Base-by-base conservation (phyloP, 2,329 filamentous ascomycete species). In the Fusarium burgessii region DNA sequence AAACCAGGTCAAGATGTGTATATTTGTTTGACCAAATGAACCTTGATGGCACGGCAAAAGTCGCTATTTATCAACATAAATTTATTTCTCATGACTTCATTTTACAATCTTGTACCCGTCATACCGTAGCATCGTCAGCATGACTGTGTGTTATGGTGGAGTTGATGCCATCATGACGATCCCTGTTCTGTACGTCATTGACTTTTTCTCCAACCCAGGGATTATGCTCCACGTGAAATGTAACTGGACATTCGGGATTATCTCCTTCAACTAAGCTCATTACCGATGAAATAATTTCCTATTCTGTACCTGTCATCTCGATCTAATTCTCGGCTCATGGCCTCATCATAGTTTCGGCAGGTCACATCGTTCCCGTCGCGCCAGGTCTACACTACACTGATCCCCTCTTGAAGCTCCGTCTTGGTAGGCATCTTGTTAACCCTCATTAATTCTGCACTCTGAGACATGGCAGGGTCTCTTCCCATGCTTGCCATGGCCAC, bases 401-500 rank as follows among this genome's bases (percentile, higher is more conserved):
- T 71, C 0, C 92, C 92, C 54, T 85, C 86, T 78, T 91, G 81
- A 50, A 98, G 82, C 78, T 97, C 88, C 68, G 84, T 89, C 89
- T 97, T 98, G 58, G 84, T 86, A 2, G 93, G 91, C 94, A 98
- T 97, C 81, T 90, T 92, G 40, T 89, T 89, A 70, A 89, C 84
- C 66, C 91, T 87, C 93, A 98, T 97, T 82, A 98, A 83, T 84
- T 97, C 93, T 3, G 93, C 92, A 55, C 88, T 88, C 82, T 98
- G 93, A 3, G 84, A 83, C 92, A 97, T 94, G 60, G 93, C 88
- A 0, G 96, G 96, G 79, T 99, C 96, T 82, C 90, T 90, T 71
- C 92, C 91, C 94, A 98, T 98, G 63, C 89, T 95, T 0, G 94
- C 94, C 75, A 98, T 92, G 0, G 96, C 96, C 15, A 98, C 93